Evolutionary conservation across 2,329 filamentous ascomycete species (phyloP), one percentile per base, ranked within the genome.

Genomic region (Sporothrix pseudoabietina): DNA sequence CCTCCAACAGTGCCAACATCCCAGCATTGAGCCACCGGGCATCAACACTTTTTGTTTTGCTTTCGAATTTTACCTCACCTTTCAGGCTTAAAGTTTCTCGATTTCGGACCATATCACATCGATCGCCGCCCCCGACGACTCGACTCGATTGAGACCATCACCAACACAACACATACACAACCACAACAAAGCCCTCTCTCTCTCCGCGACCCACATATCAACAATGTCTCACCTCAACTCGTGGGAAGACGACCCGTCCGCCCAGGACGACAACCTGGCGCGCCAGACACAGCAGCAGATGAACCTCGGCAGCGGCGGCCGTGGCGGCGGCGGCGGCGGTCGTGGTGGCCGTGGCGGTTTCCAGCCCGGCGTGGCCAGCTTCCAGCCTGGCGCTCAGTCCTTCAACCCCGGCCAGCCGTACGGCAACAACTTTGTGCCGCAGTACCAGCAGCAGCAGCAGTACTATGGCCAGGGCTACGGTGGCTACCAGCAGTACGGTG

Each of bases 211-310:
- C 16, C 52, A 1, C 55, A n/a, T 32, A 19, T 4, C 49, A 47
- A 76, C 35, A 75, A 77, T 77, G 76, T 74, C 94, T 78, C 90
- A 94, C 82, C 92, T 94, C 79, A 94, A 97, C 82, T 97, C 94
- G 76, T 98, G 96, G 93, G 94, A 98, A 84, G 94, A 97, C 80
- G 93, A 94, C 79, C 90, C 91, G 79, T 86, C 91, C 72, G 90
- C 89, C 76, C 91, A 93, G 85, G 91, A 94, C 79, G 91, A 93
- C 78, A 89, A 89, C 81, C 89, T 97, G 82, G 89, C 92, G 75
- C 90, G 90, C 78, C 92, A 94, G 85, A 84, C 92, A 52, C 89
- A 91, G 81, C 89, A 91, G 81, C 90, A 92, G 81, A 87, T 94
- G 82, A 93, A 94, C 82, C 81, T 94, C 79, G 92, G 91, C 49